Evolutionary conservation across 306 rosid species (phyloP).

Genomic region (Glycine latifolia): DNA sequence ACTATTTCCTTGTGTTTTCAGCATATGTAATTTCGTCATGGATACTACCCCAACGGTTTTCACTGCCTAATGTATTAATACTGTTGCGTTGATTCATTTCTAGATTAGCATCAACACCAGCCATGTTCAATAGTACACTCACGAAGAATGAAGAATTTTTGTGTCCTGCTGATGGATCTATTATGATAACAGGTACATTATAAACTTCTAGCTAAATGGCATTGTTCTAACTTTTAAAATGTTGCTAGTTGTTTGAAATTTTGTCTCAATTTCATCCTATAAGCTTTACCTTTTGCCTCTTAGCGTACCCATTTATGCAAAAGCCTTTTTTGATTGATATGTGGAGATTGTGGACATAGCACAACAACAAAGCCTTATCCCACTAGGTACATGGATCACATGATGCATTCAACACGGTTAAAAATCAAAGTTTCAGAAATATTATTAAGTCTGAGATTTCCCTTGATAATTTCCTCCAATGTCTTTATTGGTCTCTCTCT

Average conservation of each 20-base stretch:
- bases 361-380: neutral
- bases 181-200: conserved; percentile 89
- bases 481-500: too few relatives aligned
- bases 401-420: too few relatives aligned
- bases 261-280: conserved; percentile 25
- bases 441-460: too few relatives aligned
- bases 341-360: conserved; percentile 5
- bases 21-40: conserved; percentile 7
- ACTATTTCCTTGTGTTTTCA: conserved; percentile 18
- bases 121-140: conserved; percentile 94
- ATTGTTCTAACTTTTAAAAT: conserved; percentile 22
- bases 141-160: conserved; percentile 66
- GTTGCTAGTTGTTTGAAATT: conserved; percentile 26
- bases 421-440: too few relatives aligned
- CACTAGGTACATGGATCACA: too few relatives aligned
- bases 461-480: too few relatives aligned
- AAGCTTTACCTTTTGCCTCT: conserved; percentile 13
- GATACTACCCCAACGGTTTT: conserved; percentile 23
- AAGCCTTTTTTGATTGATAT: conserved; percentile 25
- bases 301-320: conserved; percentile 20
- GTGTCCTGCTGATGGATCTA: conserved; percentile 91
- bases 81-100: conserved; percentile 45
- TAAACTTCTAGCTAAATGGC: conserved; percentile 34
- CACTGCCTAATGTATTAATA: conserved; percentile 34
- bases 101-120: conserved; percentile 96